Percentiles rank a stretch among this genome's conserved stretches.
Evolutionary conservation across 208 protist genomes (phyloP).

Genomic region (Tritrichomonas foetus): DNA sequence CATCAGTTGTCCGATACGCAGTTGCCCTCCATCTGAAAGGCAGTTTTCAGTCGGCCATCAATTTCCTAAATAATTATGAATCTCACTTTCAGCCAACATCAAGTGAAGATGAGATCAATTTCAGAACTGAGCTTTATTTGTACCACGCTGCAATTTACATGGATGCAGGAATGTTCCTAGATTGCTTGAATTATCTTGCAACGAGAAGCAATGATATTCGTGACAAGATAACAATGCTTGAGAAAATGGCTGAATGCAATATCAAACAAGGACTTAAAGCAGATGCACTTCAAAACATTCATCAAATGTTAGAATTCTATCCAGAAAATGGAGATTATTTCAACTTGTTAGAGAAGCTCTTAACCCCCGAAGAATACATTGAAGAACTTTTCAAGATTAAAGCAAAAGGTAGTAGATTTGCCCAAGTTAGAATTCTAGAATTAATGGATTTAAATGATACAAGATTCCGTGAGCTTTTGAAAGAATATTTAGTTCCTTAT

Average conservation of each 20-base stretch:
- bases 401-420: background rate
- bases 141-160: background rate
- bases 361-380: background rate
- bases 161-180: background rate
- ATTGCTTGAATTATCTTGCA: background rate
- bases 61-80: background rate
- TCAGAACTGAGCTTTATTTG: background rate
- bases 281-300: background rate
- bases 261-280: background rate
- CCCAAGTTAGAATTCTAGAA: constrained; percentile 4
- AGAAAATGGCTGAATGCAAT: background rate
- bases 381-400: background rate
- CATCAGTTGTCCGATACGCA: background rate
- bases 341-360: background rate
- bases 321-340: constrained; percentile 33
- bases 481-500: background rate
- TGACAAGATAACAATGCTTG: background rate
- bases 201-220: background rate
- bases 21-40: background rate
- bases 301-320: background rate
- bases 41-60: background rate
- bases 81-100: background rate
- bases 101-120: background rate
- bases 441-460: background rate
- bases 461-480: background rate